phyloP scores from a whole-genome alignment of 345 rosid species.

The Eucalyptus tenuipes region DNA sequence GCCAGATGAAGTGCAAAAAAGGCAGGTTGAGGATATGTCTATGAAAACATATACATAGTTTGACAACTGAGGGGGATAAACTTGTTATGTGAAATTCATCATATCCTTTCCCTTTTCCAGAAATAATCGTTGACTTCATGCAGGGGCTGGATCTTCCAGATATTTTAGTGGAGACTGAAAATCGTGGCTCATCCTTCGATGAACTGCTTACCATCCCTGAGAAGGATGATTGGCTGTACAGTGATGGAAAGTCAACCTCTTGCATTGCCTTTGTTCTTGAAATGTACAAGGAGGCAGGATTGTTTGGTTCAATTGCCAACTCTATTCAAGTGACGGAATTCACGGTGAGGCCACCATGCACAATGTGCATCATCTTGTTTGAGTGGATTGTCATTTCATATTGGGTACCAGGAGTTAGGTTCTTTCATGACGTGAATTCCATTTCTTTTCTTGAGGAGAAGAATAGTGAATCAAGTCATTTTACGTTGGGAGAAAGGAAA shows the following conservation, averaged over 20 bases:
- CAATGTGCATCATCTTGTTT: not conserved
- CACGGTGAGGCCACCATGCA: conserved; percentile 40
- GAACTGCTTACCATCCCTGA: conserved; percentile 83
- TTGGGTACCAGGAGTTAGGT: not conserved
- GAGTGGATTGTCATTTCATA: not conserved
- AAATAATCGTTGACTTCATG: not conserved
- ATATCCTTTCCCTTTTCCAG: not conserved
- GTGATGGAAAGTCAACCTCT: conserved; percentile 96
- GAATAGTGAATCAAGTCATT: not conserved
- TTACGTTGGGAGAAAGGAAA: not conserved
- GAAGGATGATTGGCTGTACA: conserved; percentile 85
- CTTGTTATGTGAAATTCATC: not conserved
- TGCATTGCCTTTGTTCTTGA: conserved; percentile 78
- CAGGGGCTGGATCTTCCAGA: conserved; percentile 84
- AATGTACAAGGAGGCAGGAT: conserved; percentile 96
- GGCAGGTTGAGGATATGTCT: not conserved
- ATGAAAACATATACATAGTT: not conserved
- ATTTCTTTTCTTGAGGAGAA: not conserved
- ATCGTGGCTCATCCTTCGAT: conserved; percentile 15
- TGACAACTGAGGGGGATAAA: not conserved
- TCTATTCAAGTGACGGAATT: conserved; percentile 91
- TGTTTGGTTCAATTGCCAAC: conserved; percentile 51
- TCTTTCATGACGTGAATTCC: not conserved
- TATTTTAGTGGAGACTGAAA: conserved; percentile 69
- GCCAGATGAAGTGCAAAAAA: not conserved